Evolutionary conservation across 2,329 filamentous ascomycete species (phyloP), one percentile per base, ranked within the genome.

Genomic region (Cladosporium sp.): DNA sequence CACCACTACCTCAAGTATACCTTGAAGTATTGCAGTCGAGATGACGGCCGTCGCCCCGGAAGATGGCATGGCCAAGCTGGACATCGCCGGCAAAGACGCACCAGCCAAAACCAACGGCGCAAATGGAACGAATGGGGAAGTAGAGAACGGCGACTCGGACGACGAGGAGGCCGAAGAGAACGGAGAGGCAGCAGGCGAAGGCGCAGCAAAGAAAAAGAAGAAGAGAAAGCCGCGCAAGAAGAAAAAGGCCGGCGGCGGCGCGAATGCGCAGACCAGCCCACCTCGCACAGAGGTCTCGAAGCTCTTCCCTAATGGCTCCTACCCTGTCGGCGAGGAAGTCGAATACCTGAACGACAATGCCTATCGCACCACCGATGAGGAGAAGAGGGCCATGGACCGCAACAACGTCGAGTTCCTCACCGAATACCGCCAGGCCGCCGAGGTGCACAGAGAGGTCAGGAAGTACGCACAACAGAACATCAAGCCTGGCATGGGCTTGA

Each of bases 341-440:
- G 59, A 64, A 16, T 75, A 77, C 62, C 55, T 63, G 39, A 64
- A 69, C 50, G 71, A 74, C 9, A 76, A 75, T 51, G 67, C 66
- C 4, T 65, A 64, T 41, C 72, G 73, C 22, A 76, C 70, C 3
- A 75, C 74, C 2, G 67, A 60, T 51, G 73, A 75, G 55, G 76
- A 78, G 62, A 59, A 68, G 43, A 68, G 74, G 27, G 67, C 75
- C 52, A 53, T 71, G 16, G 65, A 71, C 47, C 65, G 69, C 47
- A 66, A 72, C 58, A 73, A 77, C 53, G 66, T 70, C 18, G 68
- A 67, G 11, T 79, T 78, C 56, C 66, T 80, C 18, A 66, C 64
- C 19, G 70, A 80, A 51, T 81, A 80, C 61, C 75, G 78, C 41
- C 71, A 79, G 61, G 78, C 75, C 8, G 78, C 78, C 0, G 78